Percentiles rank a stretch among this genome's conserved stretches.
Evolutionary conservation across 306 rosid genomes (phyloP).

Genomic region (Dryas alaskensis): DNA sequence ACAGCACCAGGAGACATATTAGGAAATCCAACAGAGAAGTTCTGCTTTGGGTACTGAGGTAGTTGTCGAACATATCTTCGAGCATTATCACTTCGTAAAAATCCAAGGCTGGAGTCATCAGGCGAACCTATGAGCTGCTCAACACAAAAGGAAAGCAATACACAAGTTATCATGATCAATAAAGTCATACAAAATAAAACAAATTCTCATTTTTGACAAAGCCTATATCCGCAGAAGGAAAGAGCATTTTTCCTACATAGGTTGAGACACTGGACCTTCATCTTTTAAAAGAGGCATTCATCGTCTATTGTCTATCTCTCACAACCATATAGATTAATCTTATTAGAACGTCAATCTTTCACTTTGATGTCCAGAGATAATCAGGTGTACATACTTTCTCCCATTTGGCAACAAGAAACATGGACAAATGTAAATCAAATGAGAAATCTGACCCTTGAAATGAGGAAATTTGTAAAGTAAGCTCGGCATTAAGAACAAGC

Average conservation of each 20-base stretch:
- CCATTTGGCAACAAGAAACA: slow-evolving; percentile 11
- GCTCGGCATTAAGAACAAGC: neutral
- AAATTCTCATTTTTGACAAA: neutral
- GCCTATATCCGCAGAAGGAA: neutral
- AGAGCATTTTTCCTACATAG: neutral
- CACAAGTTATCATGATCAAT: slow-evolving; percentile 5
- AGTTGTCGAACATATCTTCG: slow-evolving; percentile 82
- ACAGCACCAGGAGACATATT: slow-evolving; percentile 68
- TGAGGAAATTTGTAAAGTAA: neutral
- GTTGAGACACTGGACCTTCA: slow-evolving; percentile 3
- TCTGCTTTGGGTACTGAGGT: slow-evolving; percentile 74
- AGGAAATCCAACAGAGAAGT: slow-evolving; percentile 65
- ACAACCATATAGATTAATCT: neutral
- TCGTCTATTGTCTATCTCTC: neutral
- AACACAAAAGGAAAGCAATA: slow-evolving; percentile 23
- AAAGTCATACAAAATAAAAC: slow-evolving; percentile 10
- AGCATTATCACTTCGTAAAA: slow-evolving; percentile 85
- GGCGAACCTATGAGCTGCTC: slow-evolving; percentile 94
- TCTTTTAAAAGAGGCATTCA: neutral
- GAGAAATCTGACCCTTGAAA: neutral
- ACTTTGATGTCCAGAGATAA: neutral
- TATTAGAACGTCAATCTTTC: neutral
- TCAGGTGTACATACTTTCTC: slow-evolving; percentile 1
- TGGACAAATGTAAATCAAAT: neutral
- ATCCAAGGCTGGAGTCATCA: slow-evolving; percentile 89